A percentile compares a stretch with the other conserved stretches of the same genome.
Conservation (phyloP, 768 basidiomycete genomes). For the Boletus subcaerulescens region DNA sequence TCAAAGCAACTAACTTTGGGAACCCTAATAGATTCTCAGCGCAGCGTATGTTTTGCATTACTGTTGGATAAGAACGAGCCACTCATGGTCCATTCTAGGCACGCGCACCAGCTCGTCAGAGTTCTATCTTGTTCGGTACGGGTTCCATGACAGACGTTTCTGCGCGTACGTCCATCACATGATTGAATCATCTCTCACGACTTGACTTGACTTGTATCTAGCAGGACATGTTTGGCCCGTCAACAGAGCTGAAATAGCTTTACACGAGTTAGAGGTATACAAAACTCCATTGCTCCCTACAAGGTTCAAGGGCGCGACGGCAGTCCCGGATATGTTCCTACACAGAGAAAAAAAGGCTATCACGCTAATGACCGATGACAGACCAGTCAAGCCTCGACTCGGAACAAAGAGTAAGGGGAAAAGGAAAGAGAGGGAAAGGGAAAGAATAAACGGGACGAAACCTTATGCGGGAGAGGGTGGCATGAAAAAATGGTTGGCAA, state of each 20-base stretch:
- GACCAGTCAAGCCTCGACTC: slow-evolving; percentile 45
- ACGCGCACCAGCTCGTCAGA: slow-evolving; percentile 51
- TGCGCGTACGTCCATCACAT: slow-evolving; percentile 28
- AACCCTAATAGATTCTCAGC: slow-evolving; percentile 53
- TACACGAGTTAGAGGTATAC: slow-evolving; percentile 74
- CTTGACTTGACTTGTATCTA: slow-evolving; percentile 18
- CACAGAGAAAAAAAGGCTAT: slow-evolving; percentile 42
- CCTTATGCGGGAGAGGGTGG: slow-evolving; percentile 79
- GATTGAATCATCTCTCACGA: slow-evolving; percentile 4
- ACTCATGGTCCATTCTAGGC: slow-evolving; percentile 33
- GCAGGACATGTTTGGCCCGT: slow-evolving; percentile 33
- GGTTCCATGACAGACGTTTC: slow-evolving; percentile 33
- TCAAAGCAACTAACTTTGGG: slow-evolving; percentile 50
- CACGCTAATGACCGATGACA: slow-evolving; percentile 63
- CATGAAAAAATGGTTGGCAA: slow-evolving; percentile 72
- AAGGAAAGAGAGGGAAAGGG: slow-evolving; percentile 35
- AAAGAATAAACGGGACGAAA: slow-evolving; percentile 54
- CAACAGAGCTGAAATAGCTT: slow-evolving; percentile 60
- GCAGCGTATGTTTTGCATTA: slow-evolving; percentile 43
- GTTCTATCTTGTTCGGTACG: slow-evolving; percentile 48
- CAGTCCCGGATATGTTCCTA: slow-evolving; percentile 63
- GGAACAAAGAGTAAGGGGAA: slow-evolving; percentile 38
- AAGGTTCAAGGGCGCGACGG: slow-evolving; percentile 40
- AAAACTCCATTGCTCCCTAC: slow-evolving; percentile 76
- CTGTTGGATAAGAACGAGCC: neutral